Conservation (phyloP, 192 early-diverging fungal species). For the Phlyctochytrium planicorne region DNA sequence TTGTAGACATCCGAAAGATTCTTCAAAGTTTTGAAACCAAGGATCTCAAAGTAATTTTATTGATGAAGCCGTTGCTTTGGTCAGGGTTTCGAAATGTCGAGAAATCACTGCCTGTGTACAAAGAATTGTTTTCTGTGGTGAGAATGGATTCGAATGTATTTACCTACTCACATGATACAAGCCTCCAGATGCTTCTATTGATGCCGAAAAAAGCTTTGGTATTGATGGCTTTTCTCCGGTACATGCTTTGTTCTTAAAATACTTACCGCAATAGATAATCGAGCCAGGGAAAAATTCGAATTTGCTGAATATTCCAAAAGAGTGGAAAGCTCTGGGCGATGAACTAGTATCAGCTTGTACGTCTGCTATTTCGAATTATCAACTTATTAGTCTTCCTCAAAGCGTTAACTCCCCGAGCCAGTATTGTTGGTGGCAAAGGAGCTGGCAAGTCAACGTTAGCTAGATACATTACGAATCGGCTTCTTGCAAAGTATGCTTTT, state of each 20-base stretch:
- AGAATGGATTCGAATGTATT: conserved; percentile 15
- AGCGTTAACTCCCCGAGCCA: conserved; percentile 42
- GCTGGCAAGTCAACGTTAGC: conserved; percentile 90
- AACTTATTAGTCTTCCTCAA: conserved; percentile 22
- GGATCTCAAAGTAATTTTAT: conserved; percentile 9
- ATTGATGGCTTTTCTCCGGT: conserved; percentile 55
- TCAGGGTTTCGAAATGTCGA: conserved; percentile 51
- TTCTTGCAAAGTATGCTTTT: conserved; percentile 64
- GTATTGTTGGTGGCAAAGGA: conserved; percentile 76
- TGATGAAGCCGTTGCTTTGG: conserved; percentile 25
- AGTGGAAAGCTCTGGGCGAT: conserved; percentile 36
- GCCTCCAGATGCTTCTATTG: conserved; percentile 10
- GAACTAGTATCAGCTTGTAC: conserved; percentile 1
- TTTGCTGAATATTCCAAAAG: conserved; percentile 32
- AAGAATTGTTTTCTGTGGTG: conserved; percentile 53
- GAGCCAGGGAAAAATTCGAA: conserved; percentile 1
- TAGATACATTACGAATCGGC: conserved; percentile 71
- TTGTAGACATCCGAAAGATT: not conserved
- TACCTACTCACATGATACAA: not conserved
- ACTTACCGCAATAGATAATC: conserved; percentile 15
- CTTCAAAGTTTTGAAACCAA: not conserved
- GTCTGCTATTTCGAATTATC: conserved; percentile 12
- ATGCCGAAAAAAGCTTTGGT: conserved; percentile 12
- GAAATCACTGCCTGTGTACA: conserved; percentile 43
- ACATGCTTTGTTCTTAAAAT: conserved; percentile 17